Base-by-base conservation (phyloP, 225 moss, liverwort and hornwort genomes). In the Climacium dendroides region DNA sequence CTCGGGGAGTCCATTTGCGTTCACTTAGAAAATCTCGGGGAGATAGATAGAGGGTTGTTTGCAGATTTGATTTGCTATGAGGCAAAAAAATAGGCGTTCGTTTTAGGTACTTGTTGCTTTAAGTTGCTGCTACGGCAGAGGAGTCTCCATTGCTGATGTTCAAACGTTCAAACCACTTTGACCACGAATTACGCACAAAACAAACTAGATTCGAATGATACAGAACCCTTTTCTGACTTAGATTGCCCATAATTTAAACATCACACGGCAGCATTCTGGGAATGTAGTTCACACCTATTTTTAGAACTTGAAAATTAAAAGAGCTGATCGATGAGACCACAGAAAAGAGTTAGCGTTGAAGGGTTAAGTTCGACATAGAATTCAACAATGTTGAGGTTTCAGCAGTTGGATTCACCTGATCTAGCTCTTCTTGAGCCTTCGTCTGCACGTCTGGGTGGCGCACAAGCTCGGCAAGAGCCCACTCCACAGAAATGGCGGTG, bases 381-480 rank as follows among this genome's bases (percentile, higher is more conserved):
- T 53, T 73, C 64, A 55, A 75, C 64, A 82, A n/a, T 29, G 55
- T n/a, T n/a, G 65, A 54, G 65, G 54, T 32, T 48, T 25, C 19
- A 45, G 64, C 47, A 53, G 37, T 43, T 35, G 60, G 43, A 47
- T 76, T 60, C 59, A 94, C 94, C 83, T 91, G 91, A 90, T 99
- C 99, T 17, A 99, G 96, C 95, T 99, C 99, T 59, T 95, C 92
- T 80, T 99, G 99, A 39, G 99, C 96, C 90, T 92, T 94, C 78
- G 87, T 87, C 88, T 97, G 99, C 65, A 97, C 96, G 20, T 96
- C 92, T 19, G 99, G 99, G 70, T 99, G 94, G 57, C 93, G 94
- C 87, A 99, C 94, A 67, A 99, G 93, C 89, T 99, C 99, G 9
- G 99, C 99, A 91, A 99, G 90, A 29, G 97, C 96, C 99, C 99